Conservation (phyloP, 768 basidiomycete genomes). For the Boletus sp. region DNA sequence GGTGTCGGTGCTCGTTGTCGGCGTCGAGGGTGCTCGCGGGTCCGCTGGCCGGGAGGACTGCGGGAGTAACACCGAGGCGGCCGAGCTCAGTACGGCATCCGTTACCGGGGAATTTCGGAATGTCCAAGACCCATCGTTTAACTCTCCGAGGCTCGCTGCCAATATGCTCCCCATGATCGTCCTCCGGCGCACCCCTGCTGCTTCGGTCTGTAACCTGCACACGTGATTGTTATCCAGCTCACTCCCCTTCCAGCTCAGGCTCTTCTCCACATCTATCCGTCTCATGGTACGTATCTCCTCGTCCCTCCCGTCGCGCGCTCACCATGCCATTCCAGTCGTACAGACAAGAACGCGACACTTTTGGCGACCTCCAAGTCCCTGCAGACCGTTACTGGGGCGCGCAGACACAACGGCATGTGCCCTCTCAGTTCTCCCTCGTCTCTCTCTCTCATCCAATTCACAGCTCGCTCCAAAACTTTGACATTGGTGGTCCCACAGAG, state of each 20-base stretch:
- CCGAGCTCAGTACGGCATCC: neutral
- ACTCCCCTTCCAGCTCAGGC: neutral
- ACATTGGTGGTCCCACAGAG: slow-evolving; percentile 94
- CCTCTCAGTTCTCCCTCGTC: neutral
- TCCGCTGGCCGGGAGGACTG: neutral
- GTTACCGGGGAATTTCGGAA: slow-evolving; percentile 12
- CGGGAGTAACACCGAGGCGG: neutral
- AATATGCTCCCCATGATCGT: slow-evolving; percentile 14
- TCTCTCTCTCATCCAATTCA: slow-evolving; percentile 9
- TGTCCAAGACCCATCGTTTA: neutral
- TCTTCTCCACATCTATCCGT: slow-evolving; percentile 32
- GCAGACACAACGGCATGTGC: slow-evolving; percentile 84
- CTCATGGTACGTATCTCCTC: slow-evolving; percentile 35
- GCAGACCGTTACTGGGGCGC: slow-evolving; percentile 95
- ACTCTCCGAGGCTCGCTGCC: neutral
- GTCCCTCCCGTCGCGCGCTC: neutral
- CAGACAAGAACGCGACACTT: slow-evolving; percentile 89
- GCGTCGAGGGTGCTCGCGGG: neutral
- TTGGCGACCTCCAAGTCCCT: slow-evolving; percentile 91
- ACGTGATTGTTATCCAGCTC: slow-evolving; percentile 22
- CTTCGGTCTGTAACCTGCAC: slow-evolving; percentile 10
- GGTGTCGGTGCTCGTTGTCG: neutral
- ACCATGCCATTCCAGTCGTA: slow-evolving; percentile 45
- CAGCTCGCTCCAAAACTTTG: slow-evolving; percentile 95
- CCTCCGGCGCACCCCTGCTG: slow-evolving; percentile 6